These are phyloP conservation scores for Tolypocladium paradoxum DNA, from an alignment of 2,329 filamentous ascomycete species.

Conservation along the genomic window DNA sequence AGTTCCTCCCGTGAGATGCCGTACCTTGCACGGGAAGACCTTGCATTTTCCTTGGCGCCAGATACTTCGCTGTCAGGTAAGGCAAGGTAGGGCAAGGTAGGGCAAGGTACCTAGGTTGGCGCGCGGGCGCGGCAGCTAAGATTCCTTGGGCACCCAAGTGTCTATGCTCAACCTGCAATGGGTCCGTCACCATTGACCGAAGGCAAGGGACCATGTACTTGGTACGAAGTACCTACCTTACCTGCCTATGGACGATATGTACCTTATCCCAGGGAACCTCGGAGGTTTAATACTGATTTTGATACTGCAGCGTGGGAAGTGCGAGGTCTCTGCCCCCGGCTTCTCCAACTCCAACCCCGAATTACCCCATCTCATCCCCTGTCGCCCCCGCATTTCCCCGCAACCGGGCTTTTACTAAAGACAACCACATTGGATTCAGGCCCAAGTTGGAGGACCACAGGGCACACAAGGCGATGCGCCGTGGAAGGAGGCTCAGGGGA, in stretches of 20 bases:
- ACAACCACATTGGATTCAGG: no score
- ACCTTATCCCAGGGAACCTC: neutral
- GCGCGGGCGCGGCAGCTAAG: neutral
- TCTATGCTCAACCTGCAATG: neutral
- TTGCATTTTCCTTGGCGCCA: neutral
- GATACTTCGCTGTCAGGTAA: no score
- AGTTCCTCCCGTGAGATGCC: no score
- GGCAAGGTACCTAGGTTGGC: no score
- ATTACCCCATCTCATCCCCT: neutral
- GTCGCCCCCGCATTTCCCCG: no score
- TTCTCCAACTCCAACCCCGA: neutral
- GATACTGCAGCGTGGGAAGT: no score
- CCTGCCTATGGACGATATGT: neutral
- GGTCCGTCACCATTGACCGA: neutral
- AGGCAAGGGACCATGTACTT: neutral
- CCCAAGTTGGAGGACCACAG: no score
- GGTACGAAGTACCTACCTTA: neutral
- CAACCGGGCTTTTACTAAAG: no score
- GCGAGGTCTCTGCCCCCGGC: no score
- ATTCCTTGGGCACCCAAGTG: neutral
- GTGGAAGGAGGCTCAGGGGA: neutral
- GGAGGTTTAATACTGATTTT: neutral
- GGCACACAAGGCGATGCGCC: neutral
- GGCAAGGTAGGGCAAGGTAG: no score
- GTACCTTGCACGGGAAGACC: neutral